phyloP scores from a whole-genome alignment of 208 protist genomes.

The Leishmania gerbilli region DNA sequence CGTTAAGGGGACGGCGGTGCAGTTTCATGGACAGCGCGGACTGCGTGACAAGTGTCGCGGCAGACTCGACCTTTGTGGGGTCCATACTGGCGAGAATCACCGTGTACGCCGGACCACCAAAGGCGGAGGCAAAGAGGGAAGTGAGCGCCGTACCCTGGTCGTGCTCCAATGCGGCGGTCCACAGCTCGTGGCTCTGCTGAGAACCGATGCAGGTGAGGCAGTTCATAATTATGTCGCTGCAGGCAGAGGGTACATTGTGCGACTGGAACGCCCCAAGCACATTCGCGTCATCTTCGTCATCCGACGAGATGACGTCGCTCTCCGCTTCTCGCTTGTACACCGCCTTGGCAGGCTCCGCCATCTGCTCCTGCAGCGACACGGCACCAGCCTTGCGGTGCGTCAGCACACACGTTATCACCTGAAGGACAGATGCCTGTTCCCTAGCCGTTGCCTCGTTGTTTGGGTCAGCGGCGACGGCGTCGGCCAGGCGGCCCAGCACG shows the following conservation, averaged over 20 bases:
- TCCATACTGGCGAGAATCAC: slow-evolving; percentile 34
- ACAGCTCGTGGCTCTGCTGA: slow-evolving; percentile 15
- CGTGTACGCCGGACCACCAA: slow-evolving; percentile 32
- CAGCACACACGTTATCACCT: slow-evolving; percentile 40
- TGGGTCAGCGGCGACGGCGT: slow-evolving; percentile 14
- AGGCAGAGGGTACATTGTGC: slow-evolving; percentile 17
- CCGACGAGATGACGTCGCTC: slow-evolving; percentile 5
- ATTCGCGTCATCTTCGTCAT: slow-evolving; percentile 33
- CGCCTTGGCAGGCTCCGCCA: slow-evolving; percentile 6
- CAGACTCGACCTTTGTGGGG: slow-evolving; percentile 17
- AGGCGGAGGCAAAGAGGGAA: slow-evolving; percentile 17
- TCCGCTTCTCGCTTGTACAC: slow-evolving; percentile 6
- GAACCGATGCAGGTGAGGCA: slow-evolving; percentile 31
- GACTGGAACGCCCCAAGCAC: slow-evolving; percentile 11
- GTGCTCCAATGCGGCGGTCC: slow-evolving; percentile 18
- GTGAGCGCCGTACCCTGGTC: slow-evolving; percentile 7
- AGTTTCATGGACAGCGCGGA: slow-evolving; percentile 15
- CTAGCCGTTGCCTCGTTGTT: slow-evolving; percentile 9
- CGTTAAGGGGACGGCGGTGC: slow-evolving; percentile 29
- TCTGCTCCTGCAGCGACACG: slow-evolving; percentile 21
- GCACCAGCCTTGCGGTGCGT: slow-evolving; percentile 34
- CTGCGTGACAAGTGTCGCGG: slow-evolving; percentile 24
- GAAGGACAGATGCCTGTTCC: slow-evolving; percentile 28
- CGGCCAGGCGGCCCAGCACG: slow-evolving; percentile 22
- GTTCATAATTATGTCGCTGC: slow-evolving; percentile 26